These are phyloP conservation scores for Zoysia pacifica DNA, from an alignment of 176 grass and related monocot species.

Conservation along the genomic window DNA sequence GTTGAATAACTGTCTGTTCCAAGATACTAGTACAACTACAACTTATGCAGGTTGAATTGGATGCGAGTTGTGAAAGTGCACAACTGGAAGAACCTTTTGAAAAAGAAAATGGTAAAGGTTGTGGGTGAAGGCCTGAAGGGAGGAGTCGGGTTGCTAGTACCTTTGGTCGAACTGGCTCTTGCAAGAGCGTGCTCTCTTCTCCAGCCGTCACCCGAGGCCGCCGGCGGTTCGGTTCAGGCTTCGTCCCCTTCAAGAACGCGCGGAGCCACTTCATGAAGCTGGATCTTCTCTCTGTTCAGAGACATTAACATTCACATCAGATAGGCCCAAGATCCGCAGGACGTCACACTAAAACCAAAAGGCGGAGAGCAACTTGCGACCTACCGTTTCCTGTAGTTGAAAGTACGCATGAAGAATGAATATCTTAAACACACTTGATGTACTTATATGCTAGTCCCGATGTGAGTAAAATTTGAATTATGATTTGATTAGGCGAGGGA, in stretches of 20 bases:
- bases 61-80: slow-evolving; percentile 28
- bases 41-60: background rate
- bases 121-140: background rate
- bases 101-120: background rate
- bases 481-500: background rate
- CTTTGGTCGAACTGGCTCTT: slow-evolving; percentile 61
- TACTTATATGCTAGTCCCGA: slow-evolving; percentile 22
- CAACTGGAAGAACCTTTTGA: background rate
- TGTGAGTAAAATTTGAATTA: slow-evolving; percentile 3
- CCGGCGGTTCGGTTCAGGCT: slow-evolving; percentile 52
- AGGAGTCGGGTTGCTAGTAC: slow-evolving; percentile 37
- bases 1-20: slow-evolving; percentile 20
- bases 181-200: slow-evolving; percentile 59
- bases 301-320: slow-evolving; percentile 36
- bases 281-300: slow-evolving; percentile 67
- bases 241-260: slow-evolving; percentile 77
- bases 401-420: slow-evolving; percentile 24
- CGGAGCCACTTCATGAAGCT: slow-evolving; percentile 93
- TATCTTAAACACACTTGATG: slow-evolving; percentile 22
- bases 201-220: slow-evolving; percentile 46
- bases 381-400: slow-evolving; percentile 40
- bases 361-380: slow-evolving; percentile 47
- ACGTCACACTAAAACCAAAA: slow-evolving; percentile 32
- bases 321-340: slow-evolving; percentile 32
- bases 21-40: background rate